Evolutionary conservation across 257 asterid species (phyloP).

Genomic region (Fraxinus cuspidata): DNA sequence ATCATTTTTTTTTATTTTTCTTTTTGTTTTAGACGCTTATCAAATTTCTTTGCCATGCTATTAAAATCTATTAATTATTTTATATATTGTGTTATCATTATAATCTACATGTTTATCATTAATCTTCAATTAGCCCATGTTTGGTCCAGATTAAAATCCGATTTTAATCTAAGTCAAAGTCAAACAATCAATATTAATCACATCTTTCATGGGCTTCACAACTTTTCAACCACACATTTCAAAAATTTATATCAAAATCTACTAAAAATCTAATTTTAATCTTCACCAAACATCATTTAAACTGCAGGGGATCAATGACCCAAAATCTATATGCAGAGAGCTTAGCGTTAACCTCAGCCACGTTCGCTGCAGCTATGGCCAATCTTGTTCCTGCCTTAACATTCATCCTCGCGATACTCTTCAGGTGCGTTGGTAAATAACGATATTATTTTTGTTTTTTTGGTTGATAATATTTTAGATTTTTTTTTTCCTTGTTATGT

Average conservation of each 20-base stretch:
- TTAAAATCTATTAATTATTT: too few species aligned
- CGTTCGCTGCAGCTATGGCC: constrained; percentile 54
- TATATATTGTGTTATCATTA: background rate
- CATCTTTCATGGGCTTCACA: too few species aligned
- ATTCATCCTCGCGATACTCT: constrained; percentile 44
- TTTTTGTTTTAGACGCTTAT: too few species aligned
- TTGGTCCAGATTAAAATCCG: too few species aligned
- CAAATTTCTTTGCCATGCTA: too few species aligned
- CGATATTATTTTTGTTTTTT: background rate
- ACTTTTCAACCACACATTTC: too few species aligned
- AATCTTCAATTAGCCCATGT: background rate
- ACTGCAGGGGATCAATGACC: constrained; percentile 57
- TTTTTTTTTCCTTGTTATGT: background rate
- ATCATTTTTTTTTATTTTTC: too few species aligned
- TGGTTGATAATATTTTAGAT: background rate
- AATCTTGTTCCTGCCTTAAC: constrained; percentile 69
- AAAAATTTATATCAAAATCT: too few species aligned
- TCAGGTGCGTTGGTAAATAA: constrained; percentile 33
- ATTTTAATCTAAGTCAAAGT: too few species aligned
- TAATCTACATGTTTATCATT: background rate
- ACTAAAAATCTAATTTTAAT: too few species aligned
- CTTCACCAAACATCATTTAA: too few species aligned
- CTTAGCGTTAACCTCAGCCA: constrained; percentile 52
- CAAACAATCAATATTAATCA: too few species aligned
- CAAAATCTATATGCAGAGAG: constrained; percentile 60